Evolutionary conservation across 108 stramenopile genomes (phyloP), one percentile per base, ranked within the genome.

Genomic region (Epipyxis sp.): DNA sequence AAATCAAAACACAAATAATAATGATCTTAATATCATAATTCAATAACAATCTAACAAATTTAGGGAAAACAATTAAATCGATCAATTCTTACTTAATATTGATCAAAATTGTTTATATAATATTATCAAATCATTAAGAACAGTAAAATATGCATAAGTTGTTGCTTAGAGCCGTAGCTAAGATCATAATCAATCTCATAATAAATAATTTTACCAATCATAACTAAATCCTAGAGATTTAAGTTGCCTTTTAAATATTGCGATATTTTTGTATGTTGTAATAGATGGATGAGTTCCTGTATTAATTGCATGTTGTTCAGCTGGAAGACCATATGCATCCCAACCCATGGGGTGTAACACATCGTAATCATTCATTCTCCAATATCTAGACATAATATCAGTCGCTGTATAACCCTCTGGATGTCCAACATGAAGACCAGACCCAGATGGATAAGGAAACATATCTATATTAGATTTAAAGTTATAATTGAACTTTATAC

Each of bases 251-350:
- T 92, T 93, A 78, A 99, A 97, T 71, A 90, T 94, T 80, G 86
- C 93, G 86, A 97, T 99, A 84, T 99, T 99, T 46, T 84, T 82
- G 39, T 78, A 74, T 2, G 98, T 99, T 37, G 94, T 96, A 40
- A 77, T 79, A 62, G 88, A 94, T n/a, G 98, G 98, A 82, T 93
- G 90, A 16, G 95, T 90, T 16, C 96, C 96, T 44, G 96, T 95
- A 50, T 97, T 88, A 84, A 97, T 93, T 45, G 98, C 98, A 83
- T 93, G 95, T 87, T 99, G 97, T 83, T 99, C 98, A 25, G 98
- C 98, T n/a, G 98, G 98, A 45, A 99, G 87, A 32, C 98, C 98
- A 86, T 97, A 99, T n/a, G 94, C 92, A 83, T 99, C 98, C 97
- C 97, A 99, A 20, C 98, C 98, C 79, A 99, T 99, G 37, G 98